These are phyloP conservation scores for Decorospora gaudefroyi DNA, from an alignment of 2,329 filamentous ascomycete genomes.

Conservation along the genomic window DNA sequence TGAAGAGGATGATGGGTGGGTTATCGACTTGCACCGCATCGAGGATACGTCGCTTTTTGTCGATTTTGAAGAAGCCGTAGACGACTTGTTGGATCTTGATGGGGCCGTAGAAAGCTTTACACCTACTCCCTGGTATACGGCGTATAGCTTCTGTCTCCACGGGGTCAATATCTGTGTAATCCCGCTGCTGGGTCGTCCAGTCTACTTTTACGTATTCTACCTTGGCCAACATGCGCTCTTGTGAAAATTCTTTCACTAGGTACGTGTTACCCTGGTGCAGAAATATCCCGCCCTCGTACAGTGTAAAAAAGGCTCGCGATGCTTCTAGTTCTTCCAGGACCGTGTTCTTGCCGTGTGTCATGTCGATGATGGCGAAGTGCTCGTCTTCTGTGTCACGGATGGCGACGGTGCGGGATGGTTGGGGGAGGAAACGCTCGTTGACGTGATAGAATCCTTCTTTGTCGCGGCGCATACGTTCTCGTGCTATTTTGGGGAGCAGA, in stretches of 20 bases:
- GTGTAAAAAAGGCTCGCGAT: conserved; percentile 89
- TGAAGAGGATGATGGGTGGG: conserved; percentile 81
- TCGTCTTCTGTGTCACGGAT: conserved; percentile 89
- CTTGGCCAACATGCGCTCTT: conserved; percentile 78
- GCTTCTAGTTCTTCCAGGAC: conserved; percentile 96
- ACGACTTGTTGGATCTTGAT: conserved; percentile 88
- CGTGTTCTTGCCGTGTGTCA: conserved; percentile 77
- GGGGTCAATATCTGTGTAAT: conserved; percentile 92
- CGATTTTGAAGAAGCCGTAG: conserved; percentile 97
- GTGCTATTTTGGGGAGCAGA: conserved; percentile 70
- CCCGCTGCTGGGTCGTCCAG: conserved; percentile 91
- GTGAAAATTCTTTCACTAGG: conserved; percentile 84
- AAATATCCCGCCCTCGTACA: conserved; percentile 97
- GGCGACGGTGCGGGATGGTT: conserved; percentile 79
- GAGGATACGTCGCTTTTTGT: conserved; percentile 79
- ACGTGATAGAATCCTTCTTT: conserved; percentile 85
- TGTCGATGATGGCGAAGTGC: conserved; percentile 93
- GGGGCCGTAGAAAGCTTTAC: conserved; percentile 78
- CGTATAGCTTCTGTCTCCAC: conserved; percentile 89
- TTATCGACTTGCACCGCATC: conserved; percentile 94
- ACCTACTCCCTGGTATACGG: conserved; percentile 65
- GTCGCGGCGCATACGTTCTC: conserved; percentile 74
- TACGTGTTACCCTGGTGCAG: conserved; percentile 95
- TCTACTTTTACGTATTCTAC: conserved; percentile 90
- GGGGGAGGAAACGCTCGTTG: conserved; percentile 82